Evolutionary conservation across 305 asterid species (phyloP).

Genomic region (Fraxinus velutina): DNA sequence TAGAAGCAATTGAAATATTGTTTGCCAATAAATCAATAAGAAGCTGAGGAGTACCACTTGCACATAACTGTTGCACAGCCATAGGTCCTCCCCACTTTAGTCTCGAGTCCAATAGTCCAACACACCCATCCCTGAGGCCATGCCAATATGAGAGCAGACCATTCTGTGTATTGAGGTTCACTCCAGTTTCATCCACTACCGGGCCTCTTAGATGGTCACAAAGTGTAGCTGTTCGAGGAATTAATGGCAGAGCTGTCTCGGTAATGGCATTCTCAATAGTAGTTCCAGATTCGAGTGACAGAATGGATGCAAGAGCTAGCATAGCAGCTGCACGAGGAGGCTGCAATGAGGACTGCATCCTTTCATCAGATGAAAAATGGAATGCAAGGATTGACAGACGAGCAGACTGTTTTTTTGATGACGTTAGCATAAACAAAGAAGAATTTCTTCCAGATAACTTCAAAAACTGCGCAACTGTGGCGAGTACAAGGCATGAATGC

Average conservation of each 20-base stretch:
- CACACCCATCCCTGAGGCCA: conserved; percentile 87
- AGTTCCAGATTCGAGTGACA: conserved; percentile 77
- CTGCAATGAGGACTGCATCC: conserved; percentile 61
- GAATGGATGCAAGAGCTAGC: conserved; percentile 92
- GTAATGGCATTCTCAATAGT: conserved; percentile 59
- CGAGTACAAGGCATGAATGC: conserved; percentile 76
- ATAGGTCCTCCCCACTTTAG: conserved; percentile 96
- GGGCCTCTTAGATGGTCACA: conserved; percentile 79
- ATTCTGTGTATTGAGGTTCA: conserved; percentile 36
- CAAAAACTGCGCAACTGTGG: conserved; percentile 70
- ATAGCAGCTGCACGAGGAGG: conserved; percentile 87
- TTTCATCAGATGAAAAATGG: conserved; percentile 75
- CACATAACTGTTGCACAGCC: conserved; percentile 96
- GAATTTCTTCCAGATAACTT: conserved; percentile 86
- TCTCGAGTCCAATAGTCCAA: conserved; percentile 85
- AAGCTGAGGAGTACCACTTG: conserved; percentile 92
- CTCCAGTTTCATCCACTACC: conserved; percentile 47
- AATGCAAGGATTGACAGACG: conserved; percentile 82
- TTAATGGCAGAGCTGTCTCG: conserved; percentile 89
- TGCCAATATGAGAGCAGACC: conserved; percentile 78
- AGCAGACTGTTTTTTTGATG: conserved; percentile 76
- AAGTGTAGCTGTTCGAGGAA: conserved; percentile 89
- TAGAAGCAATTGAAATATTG: conserved; percentile 43
- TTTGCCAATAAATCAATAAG: conserved; percentile 78
- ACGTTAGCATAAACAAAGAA: conserved; percentile 79